Conservation (phyloP, 2,329 filamentous ascomycete genomes). For the Alternaria longipes region DNA sequence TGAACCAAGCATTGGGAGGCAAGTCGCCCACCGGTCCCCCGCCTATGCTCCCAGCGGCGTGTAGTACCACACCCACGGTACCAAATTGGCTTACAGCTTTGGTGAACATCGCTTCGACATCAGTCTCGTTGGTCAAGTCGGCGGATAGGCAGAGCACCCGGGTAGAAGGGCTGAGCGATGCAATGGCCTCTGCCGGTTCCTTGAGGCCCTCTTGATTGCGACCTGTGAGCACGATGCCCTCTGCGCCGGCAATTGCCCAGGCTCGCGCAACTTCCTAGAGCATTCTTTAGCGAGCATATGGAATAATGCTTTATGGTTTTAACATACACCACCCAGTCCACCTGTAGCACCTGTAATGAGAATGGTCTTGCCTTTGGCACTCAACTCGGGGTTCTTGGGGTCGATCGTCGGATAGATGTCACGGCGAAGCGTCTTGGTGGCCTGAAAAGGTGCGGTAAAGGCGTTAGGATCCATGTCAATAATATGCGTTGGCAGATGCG, state of each 20-base stretch:
- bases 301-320: not conserved
- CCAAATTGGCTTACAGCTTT: not conserved
- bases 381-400: conserved; percentile 22
- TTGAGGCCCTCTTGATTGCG: conserved; percentile 33
- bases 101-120: conserved; percentile 26
- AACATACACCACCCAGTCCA: conserved; percentile 19
- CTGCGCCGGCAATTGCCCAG: conserved; percentile 37
- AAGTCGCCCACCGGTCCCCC: conserved; percentile 18
- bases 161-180: conserved; percentile 24
- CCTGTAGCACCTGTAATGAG: conserved; percentile 33
- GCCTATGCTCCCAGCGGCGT: conserved; percentile 2
- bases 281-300: not conserved
- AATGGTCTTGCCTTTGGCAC: conserved; percentile 29
- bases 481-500: not conserved
- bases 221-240: conserved; percentile 34
- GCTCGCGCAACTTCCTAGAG: conserved; percentile 29
- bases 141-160: conserved; percentile 29
- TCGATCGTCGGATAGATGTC: conserved; percentile 31
- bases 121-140: conserved; percentile 30
- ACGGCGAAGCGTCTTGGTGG: conserved; percentile 27
- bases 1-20: conserved; percentile 8
- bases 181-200: conserved; percentile 20
- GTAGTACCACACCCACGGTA: not conserved
- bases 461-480: conserved; percentile 10
- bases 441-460: conserved; percentile 26